Evolutionary conservation across 352 stramenopile genomes (phyloP).

Genomic region (Phytophthora hybrid): DNA sequence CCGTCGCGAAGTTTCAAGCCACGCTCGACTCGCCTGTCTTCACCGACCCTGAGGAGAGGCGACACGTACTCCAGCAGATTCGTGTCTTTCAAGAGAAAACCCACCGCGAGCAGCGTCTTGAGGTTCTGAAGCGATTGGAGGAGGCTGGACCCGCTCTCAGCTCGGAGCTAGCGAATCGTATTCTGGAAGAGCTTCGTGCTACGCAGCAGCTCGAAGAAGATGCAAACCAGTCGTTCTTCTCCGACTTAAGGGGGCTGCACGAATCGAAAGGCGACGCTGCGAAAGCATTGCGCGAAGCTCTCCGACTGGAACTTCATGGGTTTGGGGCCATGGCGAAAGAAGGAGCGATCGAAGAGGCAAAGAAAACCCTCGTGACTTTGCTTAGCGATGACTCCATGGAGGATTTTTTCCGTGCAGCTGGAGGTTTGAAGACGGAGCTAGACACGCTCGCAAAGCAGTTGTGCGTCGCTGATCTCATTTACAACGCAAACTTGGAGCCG

Average conservation of each 20-base stretch:
- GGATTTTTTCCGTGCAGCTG: conserved; percentile 85
- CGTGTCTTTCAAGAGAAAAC: conserved; percentile 54
- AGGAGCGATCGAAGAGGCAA: conserved; percentile 51
- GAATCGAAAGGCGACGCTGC: conserved; percentile 48
- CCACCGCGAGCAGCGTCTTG: conserved; percentile 64
- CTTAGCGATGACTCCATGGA: conserved; percentile 66
- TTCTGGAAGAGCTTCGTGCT: conserved; percentile 53
- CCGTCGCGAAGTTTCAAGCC: conserved; percentile 64
- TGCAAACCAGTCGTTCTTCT: conserved; percentile 67
- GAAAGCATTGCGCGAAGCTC: conserved; percentile 46
- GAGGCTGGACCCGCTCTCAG: conserved; percentile 51
- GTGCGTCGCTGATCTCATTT: conserved; percentile 79
- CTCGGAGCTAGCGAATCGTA: conserved; percentile 43
- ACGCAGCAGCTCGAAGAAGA: conserved; percentile 79
- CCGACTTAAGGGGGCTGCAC: conserved; percentile 51
- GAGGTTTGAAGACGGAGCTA: conserved; percentile 82
- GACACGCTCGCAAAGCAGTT: conserved; percentile 72
- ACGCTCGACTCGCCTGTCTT: conserved; percentile 71
- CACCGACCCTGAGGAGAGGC: conserved; percentile 72
- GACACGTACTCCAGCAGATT: conserved; percentile 63
- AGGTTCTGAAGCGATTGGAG: conserved; percentile 57
- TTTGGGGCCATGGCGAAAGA: conserved; percentile 73
- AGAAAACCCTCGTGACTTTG: conserved; percentile 39
- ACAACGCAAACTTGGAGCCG: conserved; percentile 60
- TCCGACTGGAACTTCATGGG: conserved; percentile 66